Base-by-base conservation (phyloP, 306 rosid genomes). In the Rubus parviflorus region DNA sequence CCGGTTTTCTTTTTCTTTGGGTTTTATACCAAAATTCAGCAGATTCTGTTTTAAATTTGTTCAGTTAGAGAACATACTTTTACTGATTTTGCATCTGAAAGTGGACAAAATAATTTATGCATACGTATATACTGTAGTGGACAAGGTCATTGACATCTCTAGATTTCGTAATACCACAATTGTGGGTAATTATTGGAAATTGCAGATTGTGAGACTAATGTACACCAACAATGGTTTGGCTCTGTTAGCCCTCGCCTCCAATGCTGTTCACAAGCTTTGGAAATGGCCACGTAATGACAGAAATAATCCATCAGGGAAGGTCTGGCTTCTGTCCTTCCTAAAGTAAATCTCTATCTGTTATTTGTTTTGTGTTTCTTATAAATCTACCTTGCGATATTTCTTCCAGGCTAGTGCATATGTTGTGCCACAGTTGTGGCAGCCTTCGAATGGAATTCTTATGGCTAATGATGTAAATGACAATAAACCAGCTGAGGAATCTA, bases 231-330 rank as follows among this genome's bases (percentile, higher is more conserved):
- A 30, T 77, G 87, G 87, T 79, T 64, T 61, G 20, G 73, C 82
- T 62, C 30, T 84, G 51, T 58, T 84, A 75, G 83, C 78, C 19
- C 87, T 84, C 13, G 79, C 85, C n/a, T 74, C 85, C 25, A 84
- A 70, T 77, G 87, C 85, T 45, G 82, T 76, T 81, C 87, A 84
- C 68, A 84, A 84, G 84, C 87, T 84, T 41, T 84, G 87, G 87
- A 84, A 84, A 81, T 84, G 87, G 87, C 87, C 78, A 6, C 87
- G 85, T 58, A 74, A 72, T 54, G 85, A 84, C 60, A 74, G 87
- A 72, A 80, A 77, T 84, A 80, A 80, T 84, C 80, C 82, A 38
- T 35, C 70, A 4, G 87, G 87, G 69, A 84, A 81, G 87, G 87
- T 84, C 68, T 20, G 62, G 30, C 16, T 47, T 70, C 58, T 47